Percentiles rank a stretch among this genome's conserved stretches.
phyloP scores from a whole-genome alignment of 2,329 filamentous ascomycete species.

The Aspergillus hortae region DNA sequence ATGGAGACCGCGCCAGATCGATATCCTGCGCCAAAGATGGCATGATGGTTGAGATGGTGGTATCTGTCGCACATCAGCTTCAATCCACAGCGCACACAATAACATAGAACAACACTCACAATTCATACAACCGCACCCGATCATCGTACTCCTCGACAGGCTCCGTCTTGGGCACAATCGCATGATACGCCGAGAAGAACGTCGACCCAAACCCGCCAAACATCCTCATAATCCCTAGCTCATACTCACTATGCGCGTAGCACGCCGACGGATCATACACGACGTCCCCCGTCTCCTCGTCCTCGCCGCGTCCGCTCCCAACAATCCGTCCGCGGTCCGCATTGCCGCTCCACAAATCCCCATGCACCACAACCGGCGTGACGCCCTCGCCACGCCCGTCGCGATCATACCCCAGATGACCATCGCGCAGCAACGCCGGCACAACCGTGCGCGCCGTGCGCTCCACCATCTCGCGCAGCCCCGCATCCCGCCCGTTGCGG shows the following conservation, averaged over 20 bases:
- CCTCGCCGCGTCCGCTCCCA: constrained; percentile 31
- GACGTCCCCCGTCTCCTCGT: constrained; percentile 62
- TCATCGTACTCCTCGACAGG: constrained; percentile 83
- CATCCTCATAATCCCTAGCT: constrained; percentile 93
- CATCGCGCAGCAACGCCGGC: constrained; percentile 69
- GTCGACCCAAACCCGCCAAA: constrained; percentile 76
- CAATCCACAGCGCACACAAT: neutral
- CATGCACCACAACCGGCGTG: constrained; percentile 78
- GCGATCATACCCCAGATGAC: constrained; percentile 53
- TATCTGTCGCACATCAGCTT: constrained; percentile 53
- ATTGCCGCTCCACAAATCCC: constrained; percentile 93
- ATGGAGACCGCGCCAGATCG: constrained; percentile 71
- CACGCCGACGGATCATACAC: constrained; percentile 78
- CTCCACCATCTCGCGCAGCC: constrained; percentile 63
- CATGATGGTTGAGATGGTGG: constrained; percentile 85
- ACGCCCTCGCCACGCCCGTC: constrained; percentile 52
- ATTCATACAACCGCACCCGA: constrained; percentile 73
- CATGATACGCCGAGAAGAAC: constrained; percentile 77
- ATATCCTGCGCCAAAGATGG: constrained; percentile 80
- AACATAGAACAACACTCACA: constrained; percentile 53
- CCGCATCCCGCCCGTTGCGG: constrained; percentile 62
- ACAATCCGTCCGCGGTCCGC: constrained; percentile 64
- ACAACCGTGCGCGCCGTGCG: constrained; percentile 63
- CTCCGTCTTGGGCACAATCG: constrained; percentile 72
- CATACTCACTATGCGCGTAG: constrained; percentile 86